These are phyloP conservation scores for Holtermannia corniformis DNA, from an alignment of 768 basidiomycete species.

Conservation along the genomic window DNA sequence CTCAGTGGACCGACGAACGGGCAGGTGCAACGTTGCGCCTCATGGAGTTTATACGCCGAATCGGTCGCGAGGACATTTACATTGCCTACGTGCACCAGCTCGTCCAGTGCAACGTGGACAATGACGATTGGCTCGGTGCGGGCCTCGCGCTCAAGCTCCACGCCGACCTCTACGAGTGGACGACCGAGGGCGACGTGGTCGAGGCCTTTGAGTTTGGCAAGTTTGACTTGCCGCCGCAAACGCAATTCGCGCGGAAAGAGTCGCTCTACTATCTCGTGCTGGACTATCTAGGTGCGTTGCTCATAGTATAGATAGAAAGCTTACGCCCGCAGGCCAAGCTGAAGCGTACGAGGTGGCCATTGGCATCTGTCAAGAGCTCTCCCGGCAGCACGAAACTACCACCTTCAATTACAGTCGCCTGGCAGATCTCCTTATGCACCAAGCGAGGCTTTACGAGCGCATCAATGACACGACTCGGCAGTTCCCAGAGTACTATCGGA, in stretches of 20 bases:
- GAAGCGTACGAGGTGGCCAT: conserved; percentile 96
- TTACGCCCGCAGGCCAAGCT: conserved; percentile 59
- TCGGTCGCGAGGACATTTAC: conserved; percentile 86
- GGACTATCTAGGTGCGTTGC: conserved; percentile 70
- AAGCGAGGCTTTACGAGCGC: conserved; percentile 77
- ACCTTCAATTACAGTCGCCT: conserved; percentile 85
- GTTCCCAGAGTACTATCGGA: conserved; percentile 86
- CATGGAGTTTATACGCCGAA: conserved; percentile 88
- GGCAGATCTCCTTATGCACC: conserved; percentile 74
- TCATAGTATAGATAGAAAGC: too few species aligned
- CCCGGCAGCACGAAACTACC: conserved; percentile 73
- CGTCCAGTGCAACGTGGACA: conserved; percentile 57
- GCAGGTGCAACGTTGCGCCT: conserved; percentile 82
- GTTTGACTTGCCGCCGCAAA: conserved; percentile 79
- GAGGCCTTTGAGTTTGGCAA: conserved; percentile 33
- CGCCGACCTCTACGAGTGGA: conserved; percentile 88
- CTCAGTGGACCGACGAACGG: conserved; percentile 89
- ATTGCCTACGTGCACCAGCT: conserved; percentile 94
- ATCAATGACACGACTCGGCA: conserved; percentile 67
- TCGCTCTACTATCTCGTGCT: conserved; percentile 80
- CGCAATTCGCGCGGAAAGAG: conserved; percentile 88
- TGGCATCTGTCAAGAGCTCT: conserved; percentile 84
- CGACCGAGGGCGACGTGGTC: conserved; percentile 36
- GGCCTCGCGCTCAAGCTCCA: conserved; percentile 87
- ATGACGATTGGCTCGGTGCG: conserved; percentile 45